Base-by-base conservation (phyloP, 345 rosid genomes). In the Sisymbrium altissimum region DNA sequence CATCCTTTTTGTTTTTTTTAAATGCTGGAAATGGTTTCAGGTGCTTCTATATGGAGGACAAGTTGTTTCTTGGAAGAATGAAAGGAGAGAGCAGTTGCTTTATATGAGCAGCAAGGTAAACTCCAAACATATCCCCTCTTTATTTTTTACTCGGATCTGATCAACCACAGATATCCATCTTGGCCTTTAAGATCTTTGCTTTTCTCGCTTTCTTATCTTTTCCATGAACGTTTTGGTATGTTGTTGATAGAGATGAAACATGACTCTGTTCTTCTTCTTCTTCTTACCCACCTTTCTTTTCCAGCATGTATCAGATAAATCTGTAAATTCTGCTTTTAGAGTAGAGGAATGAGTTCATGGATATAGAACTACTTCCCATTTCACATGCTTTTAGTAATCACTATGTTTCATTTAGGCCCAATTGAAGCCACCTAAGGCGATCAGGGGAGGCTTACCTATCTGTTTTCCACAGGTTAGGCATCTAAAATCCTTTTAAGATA, bases 21-120 rank as follows among this genome's bases (percentile, higher is more conserved):
- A n/a, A n/a, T n/a, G n/a, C n/a, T n/a, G n/a, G n/a, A n/a, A n/a
- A n/a, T n/a, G n/a, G n/a, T 80, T 84, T 83, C 90, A 93, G 98
- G 98, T 93, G 77, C 84, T 87, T 79, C 78, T 90, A 10, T 85
- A 81, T 71, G 98, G 98, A 3, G 97, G 95, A 39, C 98, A 90
- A 71, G 91, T 93, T 11, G 84, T 93, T 79, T 93, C 97, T 27
- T 93, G 98, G 98, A 93, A 79, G 75, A 93, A 88, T 55, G 91
- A 87, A 54, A 79, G 93, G 71, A 83, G 91, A 54, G 95, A 93
- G 78, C 91, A 88, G 66, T 76, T 93, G 64, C 97, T 93, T 71
- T 88, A 81, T 60, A 83, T 80, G 89, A 93, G 96, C 83, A 93
- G 80, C 81, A 93, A 93, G 95, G 98, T 93, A 77, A 72, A 52